Evolutionary conservation across 83 land plant species (phyloP).

Genomic region (Diphasiastrum complanatum): DNA sequence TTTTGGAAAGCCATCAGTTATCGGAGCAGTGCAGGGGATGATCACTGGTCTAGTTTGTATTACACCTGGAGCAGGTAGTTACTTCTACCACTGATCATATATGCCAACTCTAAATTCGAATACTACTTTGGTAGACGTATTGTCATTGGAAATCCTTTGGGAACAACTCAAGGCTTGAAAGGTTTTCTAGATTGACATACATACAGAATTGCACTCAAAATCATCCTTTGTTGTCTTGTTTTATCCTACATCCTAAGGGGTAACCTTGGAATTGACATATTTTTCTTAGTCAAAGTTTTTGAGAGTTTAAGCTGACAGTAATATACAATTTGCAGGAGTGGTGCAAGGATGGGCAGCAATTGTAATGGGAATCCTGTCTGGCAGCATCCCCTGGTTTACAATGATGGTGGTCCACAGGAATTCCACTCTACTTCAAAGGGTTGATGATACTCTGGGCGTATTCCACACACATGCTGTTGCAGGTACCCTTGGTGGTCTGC

Average conservation of each 20-base stretch:
- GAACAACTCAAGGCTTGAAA: neutral
- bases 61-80: too few relatives aligned
- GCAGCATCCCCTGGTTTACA: slow-evolving; percentile 9
- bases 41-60: too few relatives aligned
- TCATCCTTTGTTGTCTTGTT: neutral
- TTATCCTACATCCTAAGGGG: neutral
- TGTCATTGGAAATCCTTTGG: too few relatives aligned
- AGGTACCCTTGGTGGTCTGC: neutral
- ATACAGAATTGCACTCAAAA: neutral
- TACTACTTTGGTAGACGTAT: neutral
- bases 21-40: too few relatives aligned
- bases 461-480: too few relatives aligned
- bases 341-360: slow-evolving; percentile 13
- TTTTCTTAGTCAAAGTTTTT: neutral
- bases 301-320: neutral
- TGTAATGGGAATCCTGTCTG: slow-evolving; percentile 5
- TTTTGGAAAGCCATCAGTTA: slow-evolving; percentile 10
- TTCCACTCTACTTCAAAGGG: slow-evolving; percentile 2
- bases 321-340: neutral
- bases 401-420: slow-evolving; percentile 12
- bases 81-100: neutral
- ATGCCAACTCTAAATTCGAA: neutral
- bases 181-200: neutral
- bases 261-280: neutral
- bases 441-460: slow-evolving; percentile 14